phyloP scores from a whole-genome alignment of 495 filamentous ascomycete genomes.

The Ascodesmis nigricans region DNA sequence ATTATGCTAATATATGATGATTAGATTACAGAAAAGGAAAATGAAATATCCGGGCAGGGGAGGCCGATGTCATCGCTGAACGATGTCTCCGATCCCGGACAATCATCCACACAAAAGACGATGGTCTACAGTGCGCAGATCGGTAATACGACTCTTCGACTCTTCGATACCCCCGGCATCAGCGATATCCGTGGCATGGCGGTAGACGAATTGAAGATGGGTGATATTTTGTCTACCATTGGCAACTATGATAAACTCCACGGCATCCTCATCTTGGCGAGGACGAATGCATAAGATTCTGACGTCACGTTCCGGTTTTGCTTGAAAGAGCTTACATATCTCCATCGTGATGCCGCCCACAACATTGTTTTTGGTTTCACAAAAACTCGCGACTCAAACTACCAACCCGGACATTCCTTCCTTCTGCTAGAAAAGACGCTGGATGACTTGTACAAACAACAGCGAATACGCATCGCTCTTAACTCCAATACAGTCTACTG shows the following conservation, averaged over 20 bases:
- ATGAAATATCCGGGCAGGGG: too few species aligned
- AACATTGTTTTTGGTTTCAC: constrained; percentile 30
- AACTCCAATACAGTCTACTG: constrained; percentile 26
- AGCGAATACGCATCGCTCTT: constrained; percentile 8
- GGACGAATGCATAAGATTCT: constrained; percentile 25
- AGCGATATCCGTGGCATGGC: constrained; percentile 25
- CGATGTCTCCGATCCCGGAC: too few species aligned
- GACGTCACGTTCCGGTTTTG: constrained; percentile 25
- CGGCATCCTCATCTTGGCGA: constrained; percentile 29
- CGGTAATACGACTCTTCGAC: constrained; percentile 17
- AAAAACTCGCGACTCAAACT: constrained; percentile 26
- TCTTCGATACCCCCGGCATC: constrained; percentile 29
- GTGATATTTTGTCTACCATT: constrained; percentile 23
- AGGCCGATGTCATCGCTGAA: too few species aligned
- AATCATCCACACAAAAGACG: constrained; percentile 26
- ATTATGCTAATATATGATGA: too few species aligned
- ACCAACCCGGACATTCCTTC: constrained; percentile 25
- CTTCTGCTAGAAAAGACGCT: constrained; percentile 22
- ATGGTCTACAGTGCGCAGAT: constrained; percentile 22
- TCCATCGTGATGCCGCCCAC: constrained; percentile 21
- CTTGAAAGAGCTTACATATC: constrained; percentile 26
- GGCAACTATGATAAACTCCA: constrained; percentile 24
- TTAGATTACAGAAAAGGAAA: too few species aligned
- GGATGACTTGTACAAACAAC: constrained; percentile 10
- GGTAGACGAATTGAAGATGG: constrained; percentile 27